These are phyloP conservation scores for Phytophthora vignae DNA, from an alignment of 352 stramenopile species.

Conservation along the genomic window DNA sequence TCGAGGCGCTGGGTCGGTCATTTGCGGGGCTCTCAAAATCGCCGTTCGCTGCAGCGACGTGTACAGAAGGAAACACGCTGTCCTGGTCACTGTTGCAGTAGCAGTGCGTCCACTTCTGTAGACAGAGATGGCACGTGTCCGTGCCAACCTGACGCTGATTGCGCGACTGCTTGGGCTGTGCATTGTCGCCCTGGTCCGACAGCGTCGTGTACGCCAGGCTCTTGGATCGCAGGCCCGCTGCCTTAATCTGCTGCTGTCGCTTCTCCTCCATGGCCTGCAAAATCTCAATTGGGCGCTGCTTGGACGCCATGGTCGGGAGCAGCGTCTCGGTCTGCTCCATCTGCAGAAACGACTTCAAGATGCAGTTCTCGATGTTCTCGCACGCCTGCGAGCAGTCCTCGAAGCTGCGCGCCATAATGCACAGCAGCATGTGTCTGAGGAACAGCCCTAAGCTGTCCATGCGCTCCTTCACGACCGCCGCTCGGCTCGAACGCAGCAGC, in stretches of 20 bases:
- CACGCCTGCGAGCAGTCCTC: constrained; percentile 71
- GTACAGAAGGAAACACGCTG: constrained; percentile 60
- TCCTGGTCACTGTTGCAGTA: constrained; percentile 89
- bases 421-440: constrained; percentile 77
- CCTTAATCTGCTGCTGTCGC: constrained; percentile 75
- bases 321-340: constrained; percentile 66
- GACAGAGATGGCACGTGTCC: constrained; percentile 78
- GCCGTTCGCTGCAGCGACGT: constrained; percentile 21
- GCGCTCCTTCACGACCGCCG: constrained; percentile 80
- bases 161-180: constrained; percentile 38
- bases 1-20: constrained; percentile 47
- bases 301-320: constrained; percentile 59
- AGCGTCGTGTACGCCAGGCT: constrained; percentile 51
- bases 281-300: constrained; percentile 68
- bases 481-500: constrained; percentile 74
- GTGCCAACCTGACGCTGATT: constrained; percentile 60
- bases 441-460: constrained; percentile 88
- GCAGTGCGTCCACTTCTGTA: constrained; percentile 90
- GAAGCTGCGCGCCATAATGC: constrained; percentile 75
- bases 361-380: constrained; percentile 73
- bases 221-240: constrained; percentile 63
- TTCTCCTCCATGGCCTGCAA: constrained; percentile 77
- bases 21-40: constrained; percentile 17
- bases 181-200: constrained; percentile 49
- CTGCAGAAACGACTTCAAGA: constrained; percentile 82